Conservation (phyloP, 345 rosid genomes). For the Acer saccharum region DNA sequence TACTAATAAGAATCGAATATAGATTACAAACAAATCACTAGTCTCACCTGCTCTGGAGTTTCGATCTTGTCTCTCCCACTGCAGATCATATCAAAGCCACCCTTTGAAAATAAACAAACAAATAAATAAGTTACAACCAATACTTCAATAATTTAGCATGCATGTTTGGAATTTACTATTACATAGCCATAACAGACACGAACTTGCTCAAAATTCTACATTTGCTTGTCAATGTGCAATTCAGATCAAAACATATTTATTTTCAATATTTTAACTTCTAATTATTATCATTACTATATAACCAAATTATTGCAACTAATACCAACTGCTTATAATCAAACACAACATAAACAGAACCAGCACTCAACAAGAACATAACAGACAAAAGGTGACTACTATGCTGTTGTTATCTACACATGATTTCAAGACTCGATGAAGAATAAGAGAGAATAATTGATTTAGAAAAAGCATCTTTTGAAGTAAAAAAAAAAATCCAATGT, state of each 20-base stretch:
- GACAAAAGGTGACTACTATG: too few relatives aligned
- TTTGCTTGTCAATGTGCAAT: background rate
- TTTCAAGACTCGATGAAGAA: too few relatives aligned
- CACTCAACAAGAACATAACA: too few relatives aligned
- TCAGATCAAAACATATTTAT: background rate
- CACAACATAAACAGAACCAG: too few relatives aligned
- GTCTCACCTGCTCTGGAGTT: conserved; percentile 88
- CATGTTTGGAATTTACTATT: background rate
- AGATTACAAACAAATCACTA: background rate
- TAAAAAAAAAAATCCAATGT: too few relatives aligned
- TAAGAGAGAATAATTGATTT: too few relatives aligned
- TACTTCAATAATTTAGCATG: background rate
- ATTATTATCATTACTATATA: background rate
- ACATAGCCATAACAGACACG: background rate
- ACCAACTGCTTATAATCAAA: background rate
- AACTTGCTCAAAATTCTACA: background rate
- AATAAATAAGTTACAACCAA: background rate
- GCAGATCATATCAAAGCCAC: conserved; percentile 99
- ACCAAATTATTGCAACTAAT: background rate
- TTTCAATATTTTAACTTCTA: background rate
- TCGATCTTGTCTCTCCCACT: conserved; percentile 99
- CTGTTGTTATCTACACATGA: too few relatives aligned
- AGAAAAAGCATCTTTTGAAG: too few relatives aligned
- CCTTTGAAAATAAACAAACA: conserved; percentile 47
- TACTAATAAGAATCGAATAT: background rate